phyloP scores from a whole-genome alignment of 108 stramenopile species.

The Stephanodiscus minutulus region DNA sequence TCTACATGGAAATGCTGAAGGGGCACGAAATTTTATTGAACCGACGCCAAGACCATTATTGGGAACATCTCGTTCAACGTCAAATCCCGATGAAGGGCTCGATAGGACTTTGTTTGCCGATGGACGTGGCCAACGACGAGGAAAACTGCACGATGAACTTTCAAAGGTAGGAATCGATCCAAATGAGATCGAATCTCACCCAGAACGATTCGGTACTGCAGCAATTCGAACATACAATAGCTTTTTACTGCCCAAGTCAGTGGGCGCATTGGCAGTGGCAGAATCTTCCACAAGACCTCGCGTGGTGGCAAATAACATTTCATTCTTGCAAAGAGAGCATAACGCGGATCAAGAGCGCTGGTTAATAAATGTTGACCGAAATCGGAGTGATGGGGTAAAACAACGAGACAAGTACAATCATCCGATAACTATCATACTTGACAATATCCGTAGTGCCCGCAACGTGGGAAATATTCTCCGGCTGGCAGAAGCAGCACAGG shows the following conservation, averaged over 20 bases:
- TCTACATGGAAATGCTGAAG: not conserved
- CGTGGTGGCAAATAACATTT: conserved; percentile 61
- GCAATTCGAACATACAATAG: conserved; percentile 56
- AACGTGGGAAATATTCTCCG: conserved; percentile 63
- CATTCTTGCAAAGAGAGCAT: conserved; percentile 54
- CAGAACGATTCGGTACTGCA: conserved; percentile 51
- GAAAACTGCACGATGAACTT: conserved; percentile 45
- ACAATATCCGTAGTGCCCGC: conserved; percentile 58
- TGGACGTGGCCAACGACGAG: conserved; percentile 42
- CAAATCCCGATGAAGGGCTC: conserved; percentile 37
- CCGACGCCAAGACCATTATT: not conserved
- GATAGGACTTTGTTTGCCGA: conserved; percentile 26
- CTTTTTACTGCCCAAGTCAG: conserved; percentile 57
- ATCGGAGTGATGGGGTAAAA: conserved; percentile 20
- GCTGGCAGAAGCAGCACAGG: conserved; percentile 50
- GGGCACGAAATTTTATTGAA: not conserved
- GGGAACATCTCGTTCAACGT: conserved; percentile 35
- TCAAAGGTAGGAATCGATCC: conserved; percentile 44
- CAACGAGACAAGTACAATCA: conserved; percentile 4
- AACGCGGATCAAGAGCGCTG: conserved; percentile 57
- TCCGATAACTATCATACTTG: conserved; percentile 52
- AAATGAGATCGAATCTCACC: conserved; percentile 33
- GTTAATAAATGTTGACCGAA: conserved; percentile 59
- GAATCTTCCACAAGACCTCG: conserved; percentile 54
- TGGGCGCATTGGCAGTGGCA: conserved; percentile 57